Evolutionary conservation across 2,329 filamentous ascomycete species (phyloP).

Genomic region (Ophiobolus disseminans): DNA sequence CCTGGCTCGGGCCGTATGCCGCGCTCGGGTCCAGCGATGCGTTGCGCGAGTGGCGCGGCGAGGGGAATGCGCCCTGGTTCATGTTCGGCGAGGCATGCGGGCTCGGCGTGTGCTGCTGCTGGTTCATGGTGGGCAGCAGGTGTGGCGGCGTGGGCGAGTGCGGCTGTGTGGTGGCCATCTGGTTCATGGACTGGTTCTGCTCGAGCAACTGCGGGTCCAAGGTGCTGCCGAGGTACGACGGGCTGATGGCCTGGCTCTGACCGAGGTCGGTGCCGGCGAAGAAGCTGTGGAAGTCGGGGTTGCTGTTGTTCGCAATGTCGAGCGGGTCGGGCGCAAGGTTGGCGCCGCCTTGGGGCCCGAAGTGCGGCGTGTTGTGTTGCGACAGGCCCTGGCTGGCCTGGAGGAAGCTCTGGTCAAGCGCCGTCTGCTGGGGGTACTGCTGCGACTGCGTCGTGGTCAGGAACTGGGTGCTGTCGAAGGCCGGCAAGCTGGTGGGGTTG

Average conservation of each 20-base stretch:
- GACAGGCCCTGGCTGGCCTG: constrained; percentile 48
- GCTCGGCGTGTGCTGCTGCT: constrained; percentile 61
- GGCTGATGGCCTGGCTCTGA: constrained; percentile 64
- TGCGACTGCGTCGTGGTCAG: constrained; percentile 57
- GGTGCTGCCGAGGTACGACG: constrained; percentile 61
- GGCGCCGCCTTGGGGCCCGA: constrained; percentile 49
- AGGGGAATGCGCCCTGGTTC: constrained; percentile 60
- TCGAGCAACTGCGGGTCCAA: constrained; percentile 55
- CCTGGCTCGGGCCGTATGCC: constrained; percentile 61
- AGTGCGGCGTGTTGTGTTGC: constrained; percentile 64
- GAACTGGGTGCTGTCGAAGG: constrained; percentile 46
- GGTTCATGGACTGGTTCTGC: constrained; percentile 55
- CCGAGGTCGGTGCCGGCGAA: constrained; percentile 64
- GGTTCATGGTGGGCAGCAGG: constrained; percentile 60
- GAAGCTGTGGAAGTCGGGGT: constrained; percentile 54
- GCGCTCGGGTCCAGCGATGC: constrained; percentile 68
- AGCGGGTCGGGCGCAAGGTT: constrained; percentile 46
- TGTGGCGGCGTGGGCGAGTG: constrained; percentile 63
- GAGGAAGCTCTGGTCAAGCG: constrained; percentile 53
- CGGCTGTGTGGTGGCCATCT: constrained; percentile 60
- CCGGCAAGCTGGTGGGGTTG: constrained; percentile 45
- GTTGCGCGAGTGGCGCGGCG: constrained; percentile 64
- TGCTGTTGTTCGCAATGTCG: constrained; percentile 38
- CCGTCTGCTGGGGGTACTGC: constrained; percentile 51
- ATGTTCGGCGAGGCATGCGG: constrained; percentile 62